phyloP scores from a whole-genome alignment of 768 basidiomycete species.

The Trametes punicea region DNA sequence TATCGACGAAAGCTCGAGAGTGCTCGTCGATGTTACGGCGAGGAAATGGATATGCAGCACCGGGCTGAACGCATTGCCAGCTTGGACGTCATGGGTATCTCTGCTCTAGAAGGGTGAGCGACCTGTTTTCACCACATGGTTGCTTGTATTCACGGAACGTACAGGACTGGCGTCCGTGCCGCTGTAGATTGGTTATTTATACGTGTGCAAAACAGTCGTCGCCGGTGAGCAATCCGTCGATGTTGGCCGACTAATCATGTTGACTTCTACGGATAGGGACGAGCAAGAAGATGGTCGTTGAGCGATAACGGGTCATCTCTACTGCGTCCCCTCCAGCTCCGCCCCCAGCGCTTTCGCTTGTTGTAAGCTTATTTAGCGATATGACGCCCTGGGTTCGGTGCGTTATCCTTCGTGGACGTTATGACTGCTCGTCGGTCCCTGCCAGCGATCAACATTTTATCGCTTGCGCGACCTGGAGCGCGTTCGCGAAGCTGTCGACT shows the following conservation, averaged over 20 bases:
- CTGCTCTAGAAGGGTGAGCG: slow-evolving; percentile 84
- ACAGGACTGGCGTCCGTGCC: slow-evolving; percentile 60
- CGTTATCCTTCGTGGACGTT: too few species aligned
- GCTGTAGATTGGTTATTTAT: slow-evolving; percentile 95
- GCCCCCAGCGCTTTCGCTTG: too few species aligned
- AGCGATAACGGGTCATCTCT: not conserved
- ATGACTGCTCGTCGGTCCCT: too few species aligned
- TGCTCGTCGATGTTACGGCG: slow-evolving; percentile 49
- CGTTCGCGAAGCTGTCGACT: too few species aligned
- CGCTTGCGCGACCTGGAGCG: too few species aligned
- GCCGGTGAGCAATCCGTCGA: slow-evolving; percentile 39
- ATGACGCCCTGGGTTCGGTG: too few species aligned
- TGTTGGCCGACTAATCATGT: not conserved
- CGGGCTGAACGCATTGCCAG: slow-evolving; percentile 43
- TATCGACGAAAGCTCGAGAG: slow-evolving; percentile 72
- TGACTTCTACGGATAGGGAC: not conserved
- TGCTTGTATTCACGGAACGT: not conserved
- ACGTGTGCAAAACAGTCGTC: slow-evolving; percentile 83
- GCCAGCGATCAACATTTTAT: too few species aligned
- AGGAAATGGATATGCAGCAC: slow-evolving; percentile 29
- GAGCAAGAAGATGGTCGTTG: slow-evolving; percentile 2
- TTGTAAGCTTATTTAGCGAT: too few species aligned
- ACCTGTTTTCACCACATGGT: not conserved
- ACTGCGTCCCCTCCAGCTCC: too few species aligned
- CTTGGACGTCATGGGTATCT: slow-evolving; percentile 76